Percentiles rank a stretch among this genome's conserved stretches.
Evolutionary conservation across 106 monocot genomes (phyloP).

Genomic region (Triglochin maritima): DNA sequence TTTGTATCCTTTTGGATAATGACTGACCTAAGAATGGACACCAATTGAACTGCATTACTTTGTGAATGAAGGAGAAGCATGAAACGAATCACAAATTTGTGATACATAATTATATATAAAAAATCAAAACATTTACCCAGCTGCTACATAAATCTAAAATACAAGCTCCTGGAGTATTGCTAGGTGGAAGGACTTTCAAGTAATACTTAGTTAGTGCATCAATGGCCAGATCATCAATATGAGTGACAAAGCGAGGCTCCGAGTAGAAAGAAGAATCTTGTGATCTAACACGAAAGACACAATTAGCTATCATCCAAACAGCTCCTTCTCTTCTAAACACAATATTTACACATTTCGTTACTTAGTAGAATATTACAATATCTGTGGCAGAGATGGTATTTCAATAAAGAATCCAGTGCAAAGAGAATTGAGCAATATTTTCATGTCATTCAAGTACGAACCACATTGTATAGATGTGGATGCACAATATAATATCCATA

Average conservation of each 20-base stretch:
- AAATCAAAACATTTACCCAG: slow-evolving; percentile 46
- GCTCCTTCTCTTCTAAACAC: neutral
- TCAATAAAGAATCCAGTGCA: too few species aligned
- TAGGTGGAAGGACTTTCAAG: slow-evolving; percentile 63
- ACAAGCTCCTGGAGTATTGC: slow-evolving; percentile 59
- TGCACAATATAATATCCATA: too few species aligned
- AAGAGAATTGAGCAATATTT: too few species aligned
- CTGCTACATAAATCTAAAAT: slow-evolving; percentile 88
- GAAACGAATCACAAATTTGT: neutral
- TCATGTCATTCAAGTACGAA: too few species aligned
- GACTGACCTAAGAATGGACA: slow-evolving; percentile 44
- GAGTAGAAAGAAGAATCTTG: slow-evolving; percentile 69
- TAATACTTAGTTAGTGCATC: slow-evolving; percentile 80
- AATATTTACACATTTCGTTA: too few species aligned
- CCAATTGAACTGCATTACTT: neutral
- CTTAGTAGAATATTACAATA: too few species aligned
- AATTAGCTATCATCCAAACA: neutral
- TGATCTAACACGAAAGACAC: slow-evolving; percentile 27
- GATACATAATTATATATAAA: neutral
- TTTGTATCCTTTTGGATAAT: slow-evolving; percentile 74
- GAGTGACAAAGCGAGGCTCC: slow-evolving; percentile 86
- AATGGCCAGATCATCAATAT: slow-evolving; percentile 84
- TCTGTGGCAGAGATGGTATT: too few species aligned
- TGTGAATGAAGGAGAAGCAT: neutral
- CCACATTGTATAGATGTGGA: too few species aligned